These are phyloP conservation scores for Saturnispora kantuleensis DNA, from an alignment of 805 yeast species.

Conservation along the genomic window DNA sequence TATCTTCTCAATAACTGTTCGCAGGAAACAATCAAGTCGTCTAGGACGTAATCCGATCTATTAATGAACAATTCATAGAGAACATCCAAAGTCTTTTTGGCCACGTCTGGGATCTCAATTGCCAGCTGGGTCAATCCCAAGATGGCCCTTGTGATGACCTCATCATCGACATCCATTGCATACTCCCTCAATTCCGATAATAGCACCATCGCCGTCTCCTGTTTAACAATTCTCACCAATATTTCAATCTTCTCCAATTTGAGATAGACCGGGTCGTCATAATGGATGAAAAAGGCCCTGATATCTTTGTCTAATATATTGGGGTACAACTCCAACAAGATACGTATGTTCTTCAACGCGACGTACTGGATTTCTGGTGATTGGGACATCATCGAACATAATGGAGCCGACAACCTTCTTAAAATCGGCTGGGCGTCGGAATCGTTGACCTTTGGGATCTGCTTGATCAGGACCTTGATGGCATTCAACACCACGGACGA, in stretches of 20 bases:
- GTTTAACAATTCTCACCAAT: constrained; percentile 57
- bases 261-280: constrained; percentile 70
- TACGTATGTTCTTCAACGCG: constrained; percentile 81
- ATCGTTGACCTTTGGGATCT: constrained; percentile 39
- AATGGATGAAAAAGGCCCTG: constrained; percentile 84
- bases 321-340: constrained; percentile 84
- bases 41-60: constrained; percentile 51
- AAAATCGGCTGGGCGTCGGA: constrained; percentile 35
- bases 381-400: constrained; percentile 77
- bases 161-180: constrained; percentile 76
- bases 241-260: constrained; percentile 72
- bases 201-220: constrained; percentile 45
- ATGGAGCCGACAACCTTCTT: constrained; percentile 71
- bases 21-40: constrained; percentile 52
- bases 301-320: constrained; percentile 64
- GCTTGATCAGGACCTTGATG: constrained; percentile 69
- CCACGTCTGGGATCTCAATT: constrained; percentile 45
- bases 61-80: constrained; percentile 49
- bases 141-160: constrained; percentile 59
- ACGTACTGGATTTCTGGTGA: constrained; percentile 95
- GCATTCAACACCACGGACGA: constrained; percentile 89
- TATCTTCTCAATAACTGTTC: constrained; percentile 60
- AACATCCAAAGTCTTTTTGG: constrained; percentile 50
- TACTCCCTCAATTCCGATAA: constrained; percentile 69
- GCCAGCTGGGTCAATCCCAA: constrained; percentile 65